Percentiles rank a stretch among this genome's conserved stretches.
These are phyloP conservation scores for Metschnikowia cubensis DNA, from an alignment of 805 yeast species.

Conservation along the genomic window DNA sequence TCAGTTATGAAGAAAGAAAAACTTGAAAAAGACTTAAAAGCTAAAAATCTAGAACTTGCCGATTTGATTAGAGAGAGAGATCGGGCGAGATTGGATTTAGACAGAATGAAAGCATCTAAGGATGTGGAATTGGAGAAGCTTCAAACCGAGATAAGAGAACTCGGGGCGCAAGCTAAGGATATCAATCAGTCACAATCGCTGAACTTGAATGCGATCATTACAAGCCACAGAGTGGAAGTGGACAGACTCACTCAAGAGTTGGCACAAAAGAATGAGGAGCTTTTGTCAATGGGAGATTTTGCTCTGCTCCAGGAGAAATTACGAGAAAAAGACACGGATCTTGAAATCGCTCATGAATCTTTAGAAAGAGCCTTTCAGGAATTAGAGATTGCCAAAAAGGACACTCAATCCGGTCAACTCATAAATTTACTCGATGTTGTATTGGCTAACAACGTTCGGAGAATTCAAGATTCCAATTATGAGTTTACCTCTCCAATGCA, in stretches of 20 bases:
- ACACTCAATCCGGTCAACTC: conserved; percentile 49
- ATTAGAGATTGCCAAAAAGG: conserved; percentile 48
- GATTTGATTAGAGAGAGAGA: conserved; percentile 87
- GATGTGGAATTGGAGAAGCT: conserved; percentile 62
- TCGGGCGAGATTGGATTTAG: conserved; percentile 79
- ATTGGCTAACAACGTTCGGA: conserved; percentile 60
- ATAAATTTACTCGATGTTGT: conserved; percentile 63
- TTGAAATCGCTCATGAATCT: conserved; percentile 74
- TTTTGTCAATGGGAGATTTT: conserved; percentile 23
- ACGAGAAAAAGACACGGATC: conserved; percentile 69
- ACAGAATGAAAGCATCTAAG: conserved; percentile 60
- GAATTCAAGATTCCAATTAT: conserved; percentile 67
- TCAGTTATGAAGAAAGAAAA: conserved; percentile 79
- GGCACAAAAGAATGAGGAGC: conserved; percentile 27
- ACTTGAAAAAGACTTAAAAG: conserved; percentile 75
- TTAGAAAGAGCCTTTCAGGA: conserved; percentile 68
- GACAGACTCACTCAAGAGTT: conserved; percentile 41
- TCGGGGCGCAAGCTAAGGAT: conserved; percentile 54
- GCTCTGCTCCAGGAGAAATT: conserved; percentile 41
- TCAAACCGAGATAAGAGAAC: conserved; percentile 59
- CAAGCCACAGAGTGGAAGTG: conserved; percentile 62
- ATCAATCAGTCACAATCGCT: conserved; percentile 61
- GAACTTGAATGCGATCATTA: conserved; percentile 55
- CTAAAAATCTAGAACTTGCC: conserved; percentile 83
- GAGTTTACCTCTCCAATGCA: conserved; percentile 77